Conservation (phyloP, 805 yeast species). For the Zygotorulaspora chibaensis region DNA sequence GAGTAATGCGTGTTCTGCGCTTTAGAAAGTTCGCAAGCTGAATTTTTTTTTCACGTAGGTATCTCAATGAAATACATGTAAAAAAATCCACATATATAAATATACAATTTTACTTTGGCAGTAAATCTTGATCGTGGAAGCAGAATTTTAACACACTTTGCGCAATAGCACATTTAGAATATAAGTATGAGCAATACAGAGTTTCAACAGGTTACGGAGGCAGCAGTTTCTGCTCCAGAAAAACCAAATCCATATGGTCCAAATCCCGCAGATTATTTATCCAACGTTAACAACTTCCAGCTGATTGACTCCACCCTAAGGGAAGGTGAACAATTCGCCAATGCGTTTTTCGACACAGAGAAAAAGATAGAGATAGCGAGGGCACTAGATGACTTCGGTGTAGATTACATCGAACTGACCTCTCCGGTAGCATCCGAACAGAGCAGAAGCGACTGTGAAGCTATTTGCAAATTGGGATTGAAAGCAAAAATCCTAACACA, state of each 20-base stretch:
- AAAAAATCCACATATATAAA: too few species aligned
- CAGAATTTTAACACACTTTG: neutral
- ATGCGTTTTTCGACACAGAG: constrained; percentile 90
- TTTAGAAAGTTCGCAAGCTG: too few species aligned
- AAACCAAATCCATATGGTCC: constrained; percentile 84
- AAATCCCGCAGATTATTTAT: constrained; percentile 85
- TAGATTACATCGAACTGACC: constrained; percentile 94
- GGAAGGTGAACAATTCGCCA: constrained; percentile 99
- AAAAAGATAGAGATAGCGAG: constrained; percentile 95
- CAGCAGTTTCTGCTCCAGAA: constrained; percentile 32
- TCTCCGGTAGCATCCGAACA: constrained; percentile 98
- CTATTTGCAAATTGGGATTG: constrained; percentile 94
- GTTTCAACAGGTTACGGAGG: constrained; percentile 45
- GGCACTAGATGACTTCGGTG: constrained; percentile 96
- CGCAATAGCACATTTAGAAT: neutral
- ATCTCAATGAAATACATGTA: too few species aligned
- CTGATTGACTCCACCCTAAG: constrained; percentile 91
- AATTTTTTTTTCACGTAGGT: too few species aligned
- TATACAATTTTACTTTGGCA: too few species aligned
- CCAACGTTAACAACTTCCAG: constrained; percentile 86
- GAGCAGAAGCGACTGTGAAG: constrained; percentile 90
- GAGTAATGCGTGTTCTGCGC: too few species aligned
- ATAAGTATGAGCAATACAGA: constrained; percentile 19
- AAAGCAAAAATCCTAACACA: constrained; percentile 95
- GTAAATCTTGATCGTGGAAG: too few species aligned